A percentile compares a stretch with the other conserved stretches of the same genome.
phyloP scores from a whole-genome alignment of 2,329 filamentous ascomycete species.

The Xylariomycetidae sp. region DNA sequence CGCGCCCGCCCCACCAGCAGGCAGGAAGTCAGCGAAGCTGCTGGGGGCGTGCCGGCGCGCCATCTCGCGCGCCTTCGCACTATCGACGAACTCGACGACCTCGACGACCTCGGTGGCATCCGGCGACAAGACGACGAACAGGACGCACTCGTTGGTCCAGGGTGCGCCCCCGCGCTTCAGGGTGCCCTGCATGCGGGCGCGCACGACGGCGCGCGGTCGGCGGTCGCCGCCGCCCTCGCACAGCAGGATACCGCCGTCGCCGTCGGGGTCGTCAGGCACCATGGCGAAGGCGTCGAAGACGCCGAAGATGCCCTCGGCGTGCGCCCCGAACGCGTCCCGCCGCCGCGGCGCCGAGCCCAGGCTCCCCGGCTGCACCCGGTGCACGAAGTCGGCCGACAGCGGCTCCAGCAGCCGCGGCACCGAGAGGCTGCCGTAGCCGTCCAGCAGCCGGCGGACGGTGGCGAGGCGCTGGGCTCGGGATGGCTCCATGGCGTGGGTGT shows the following conservation, averaged over 20 bases:
- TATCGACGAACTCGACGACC: conserved; percentile 36
- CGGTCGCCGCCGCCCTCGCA: conserved; percentile 16
- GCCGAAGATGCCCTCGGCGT: conserved; percentile 34
- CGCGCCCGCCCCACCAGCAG: no score
- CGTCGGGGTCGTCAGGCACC: conserved; percentile 28
- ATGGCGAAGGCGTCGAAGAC: conserved; percentile 36
- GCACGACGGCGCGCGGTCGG: conserved; percentile 19
- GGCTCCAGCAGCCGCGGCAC: conserved; percentile 29
- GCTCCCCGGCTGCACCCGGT: conserved; percentile 33
- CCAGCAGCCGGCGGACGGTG: conserved; percentile 19
- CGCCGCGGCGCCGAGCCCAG: conserved; percentile 31
- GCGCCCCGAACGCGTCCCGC: conserved; percentile 30
- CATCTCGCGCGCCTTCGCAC: conserved; percentile 32
- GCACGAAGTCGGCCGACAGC: conserved; percentile 31
- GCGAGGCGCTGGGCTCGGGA: conserved; percentile 4
- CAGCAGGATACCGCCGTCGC: conserved; percentile 25
- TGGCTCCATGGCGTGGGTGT: conserved; percentile 1
- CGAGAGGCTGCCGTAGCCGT: conserved; percentile 34
- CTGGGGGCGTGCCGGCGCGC: conserved; percentile 22
- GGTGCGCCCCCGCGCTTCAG: conserved; percentile 11
- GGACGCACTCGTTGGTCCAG: conserved; percentile 28
- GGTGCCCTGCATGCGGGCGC: conserved; percentile 29
- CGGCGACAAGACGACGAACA: conserved; percentile 25
- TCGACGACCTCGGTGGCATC: conserved; percentile 20
- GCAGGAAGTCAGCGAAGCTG: conserved; percentile 16